Evolutionary conservation across 306 rosid genomes (phyloP).

Genomic region (Vigna nakashimae): DNA sequence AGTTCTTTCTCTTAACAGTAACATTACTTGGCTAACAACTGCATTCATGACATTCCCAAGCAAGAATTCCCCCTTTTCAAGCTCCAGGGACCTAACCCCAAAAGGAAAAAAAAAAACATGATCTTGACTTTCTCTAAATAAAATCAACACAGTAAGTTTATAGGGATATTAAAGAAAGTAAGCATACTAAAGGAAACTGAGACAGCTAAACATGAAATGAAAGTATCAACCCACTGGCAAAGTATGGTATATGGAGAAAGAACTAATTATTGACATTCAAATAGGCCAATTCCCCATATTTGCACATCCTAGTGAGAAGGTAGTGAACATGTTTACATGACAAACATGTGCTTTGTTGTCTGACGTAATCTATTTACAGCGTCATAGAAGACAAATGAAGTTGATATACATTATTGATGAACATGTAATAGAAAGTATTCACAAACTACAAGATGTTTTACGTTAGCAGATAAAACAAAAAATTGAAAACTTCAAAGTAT

Average conservation of each 20-base stretch:
- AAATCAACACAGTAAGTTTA: constrained; percentile 34
- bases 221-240: constrained; percentile 20
- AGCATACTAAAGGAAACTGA: constrained; percentile 10
- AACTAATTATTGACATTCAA: constrained; percentile 35
- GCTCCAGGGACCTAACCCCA: constrained; percentile 78
- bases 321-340: neutral
- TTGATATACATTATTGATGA: neutral
- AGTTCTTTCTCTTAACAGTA: constrained; percentile 83
- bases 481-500: neutral
- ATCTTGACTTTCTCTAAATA: constrained; percentile 34
- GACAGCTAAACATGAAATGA: constrained; percentile 12
- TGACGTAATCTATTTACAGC: constrained; percentile 12
- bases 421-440: neutral
- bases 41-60: constrained; percentile 93
- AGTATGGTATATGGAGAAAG: constrained; percentile 24
- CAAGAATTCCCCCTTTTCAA: constrained; percentile 83
- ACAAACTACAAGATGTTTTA: neutral
- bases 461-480: constrained; percentile 14
- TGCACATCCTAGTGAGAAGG: constrained; percentile 32
- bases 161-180: constrained; percentile 38
- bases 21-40: constrained; percentile 99
- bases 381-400: neutral
- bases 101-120: constrained; percentile 42
- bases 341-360: constrained; percentile 1
- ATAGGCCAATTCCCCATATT: constrained; percentile 18